phyloP scores from a whole-genome alignment of 352 stramenopile genomes.

The Pythium pyrilobum region DNA sequence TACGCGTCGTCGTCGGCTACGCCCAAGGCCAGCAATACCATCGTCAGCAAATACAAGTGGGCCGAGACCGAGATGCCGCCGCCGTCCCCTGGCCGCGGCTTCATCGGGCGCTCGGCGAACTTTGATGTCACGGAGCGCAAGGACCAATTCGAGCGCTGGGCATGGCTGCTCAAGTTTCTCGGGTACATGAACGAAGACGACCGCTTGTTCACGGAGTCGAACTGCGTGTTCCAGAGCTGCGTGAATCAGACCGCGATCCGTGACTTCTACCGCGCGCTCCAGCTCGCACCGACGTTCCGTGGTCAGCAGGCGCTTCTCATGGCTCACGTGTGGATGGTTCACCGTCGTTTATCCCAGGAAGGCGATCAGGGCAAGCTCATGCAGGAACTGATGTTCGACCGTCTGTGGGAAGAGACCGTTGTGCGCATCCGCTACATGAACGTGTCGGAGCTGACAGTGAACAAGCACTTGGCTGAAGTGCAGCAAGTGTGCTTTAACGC shows the following conservation, averaged over 20 bases:
- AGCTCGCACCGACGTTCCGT: constrained; percentile 83
- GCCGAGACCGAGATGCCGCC: constrained; percentile 76
- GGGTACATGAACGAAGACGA: constrained; percentile 88
- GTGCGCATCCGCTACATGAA: constrained; percentile 91
- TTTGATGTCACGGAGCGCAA: constrained; percentile 73
- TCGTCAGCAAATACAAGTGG: constrained; percentile 51
- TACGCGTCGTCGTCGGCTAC: constrained; percentile 17
- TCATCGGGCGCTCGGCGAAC: constrained; percentile 70
- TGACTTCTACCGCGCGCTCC: constrained; percentile 66
- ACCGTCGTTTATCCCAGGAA: constrained; percentile 88
- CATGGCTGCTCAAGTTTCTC: constrained; percentile 79
- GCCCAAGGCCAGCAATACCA: not conserved
- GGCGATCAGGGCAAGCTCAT: constrained; percentile 77
- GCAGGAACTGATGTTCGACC: constrained; percentile 96
- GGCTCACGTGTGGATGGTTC: constrained; percentile 95
- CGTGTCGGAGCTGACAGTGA: constrained; percentile 93
- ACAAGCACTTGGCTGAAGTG: constrained; percentile 95
- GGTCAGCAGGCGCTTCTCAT: constrained; percentile 92
- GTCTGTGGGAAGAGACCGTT: constrained; percentile 94
- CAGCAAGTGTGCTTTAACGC: constrained; percentile 95
- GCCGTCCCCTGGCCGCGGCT: constrained; percentile 62
- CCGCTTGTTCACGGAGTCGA: constrained; percentile 65
- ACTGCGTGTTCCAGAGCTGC: constrained; percentile 75
- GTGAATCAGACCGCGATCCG: constrained; percentile 74
- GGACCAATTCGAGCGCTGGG: constrained; percentile 61